A percentile compares a stretch with the other conserved stretches of the same genome.
Conservation (phyloP, 2,329 filamentous ascomycete genomes). For the Neofusicoccum ribis region DNA sequence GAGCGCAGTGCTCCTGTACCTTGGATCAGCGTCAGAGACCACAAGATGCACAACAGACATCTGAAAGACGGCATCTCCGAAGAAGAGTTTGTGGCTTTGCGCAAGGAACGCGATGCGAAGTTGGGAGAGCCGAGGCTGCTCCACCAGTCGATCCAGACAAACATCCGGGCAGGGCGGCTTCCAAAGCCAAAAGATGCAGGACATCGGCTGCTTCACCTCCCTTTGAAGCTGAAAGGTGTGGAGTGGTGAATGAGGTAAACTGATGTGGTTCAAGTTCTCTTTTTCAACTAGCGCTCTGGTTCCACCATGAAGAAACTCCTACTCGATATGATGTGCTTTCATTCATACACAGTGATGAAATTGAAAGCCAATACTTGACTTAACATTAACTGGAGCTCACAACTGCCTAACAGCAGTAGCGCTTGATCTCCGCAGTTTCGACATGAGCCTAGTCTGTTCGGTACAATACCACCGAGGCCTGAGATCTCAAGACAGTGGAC, state of each 20-base stretch:
- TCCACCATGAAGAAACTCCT: no score
- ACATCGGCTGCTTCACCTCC: conserved; percentile 53
- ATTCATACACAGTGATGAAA: no score
- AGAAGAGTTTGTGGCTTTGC: conserved; percentile 36
- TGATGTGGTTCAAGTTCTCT: no score
- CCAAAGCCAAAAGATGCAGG: conserved; percentile 24
- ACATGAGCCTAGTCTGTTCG: no score
- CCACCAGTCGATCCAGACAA: conserved; percentile 42
- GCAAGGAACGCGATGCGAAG: conserved; percentile 32
- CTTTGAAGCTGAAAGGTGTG: conserved; percentile 36
- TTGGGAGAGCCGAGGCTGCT: conserved; percentile 37
- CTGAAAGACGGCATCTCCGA: conserved; percentile 28
- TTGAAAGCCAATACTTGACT: no score
- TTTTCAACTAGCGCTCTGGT: no score
- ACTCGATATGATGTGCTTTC: no score
- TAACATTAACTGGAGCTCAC: no score
- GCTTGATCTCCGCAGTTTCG: no score
- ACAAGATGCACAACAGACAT: conserved; percentile 39
- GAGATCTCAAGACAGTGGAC: no score
- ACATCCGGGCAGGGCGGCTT: conserved; percentile 40
- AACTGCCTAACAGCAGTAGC: no score
- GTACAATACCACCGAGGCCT: no score
- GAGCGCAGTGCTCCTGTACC: conserved; percentile 27
- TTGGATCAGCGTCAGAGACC: conserved; percentile 37
- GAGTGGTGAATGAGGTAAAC: neutral